These are phyloP conservation scores for Omphalea diandra DNA, from an alignment of 441 rosid species.

Conservation along the genomic window DNA sequence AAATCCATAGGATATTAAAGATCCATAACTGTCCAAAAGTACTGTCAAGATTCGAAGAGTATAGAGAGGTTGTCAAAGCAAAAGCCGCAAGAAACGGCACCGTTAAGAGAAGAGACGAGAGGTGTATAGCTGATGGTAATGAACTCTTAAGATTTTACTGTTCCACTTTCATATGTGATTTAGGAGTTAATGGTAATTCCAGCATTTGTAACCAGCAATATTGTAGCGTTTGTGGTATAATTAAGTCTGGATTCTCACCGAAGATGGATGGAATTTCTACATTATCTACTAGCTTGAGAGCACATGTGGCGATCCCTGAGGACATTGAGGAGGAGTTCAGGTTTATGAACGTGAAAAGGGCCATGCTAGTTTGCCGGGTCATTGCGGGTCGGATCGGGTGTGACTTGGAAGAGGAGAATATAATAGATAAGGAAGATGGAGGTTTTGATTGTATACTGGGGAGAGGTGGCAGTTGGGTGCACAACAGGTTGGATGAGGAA, in stretches of 20 bases:
- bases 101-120: constrained; percentile 51
- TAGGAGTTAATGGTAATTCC: constrained; percentile 61
- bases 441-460: constrained; percentile 77
- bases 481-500: constrained; percentile 62
- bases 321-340: constrained; percentile 80
- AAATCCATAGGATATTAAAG: constrained; percentile 67
- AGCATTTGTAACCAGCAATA: constrained; percentile 66
- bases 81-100: constrained; percentile 53
- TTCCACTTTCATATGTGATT: constrained; percentile 73
- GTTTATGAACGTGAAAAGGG: constrained; percentile 92
- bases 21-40: constrained; percentile 77
- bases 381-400: constrained; percentile 86
- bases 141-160: constrained; percentile 87
- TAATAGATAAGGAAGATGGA: constrained; percentile 48
- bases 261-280: constrained; percentile 90
- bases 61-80: constrained; percentile 74
- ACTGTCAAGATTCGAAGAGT: constrained; percentile 78
- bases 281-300: constrained; percentile 73
- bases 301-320: constrained; percentile 80
- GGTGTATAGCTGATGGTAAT: constrained; percentile 92
- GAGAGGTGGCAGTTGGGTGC: constrained; percentile 46
- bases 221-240: constrained; percentile 81
- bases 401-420: constrained; percentile 49
- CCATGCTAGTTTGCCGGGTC: constrained; percentile 84
- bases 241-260: constrained; percentile 78